These are phyloP conservation scores for Heliosperma pusillum DNA, from an alignment of 148 eudicot species.

Conservation along the genomic window DNA sequence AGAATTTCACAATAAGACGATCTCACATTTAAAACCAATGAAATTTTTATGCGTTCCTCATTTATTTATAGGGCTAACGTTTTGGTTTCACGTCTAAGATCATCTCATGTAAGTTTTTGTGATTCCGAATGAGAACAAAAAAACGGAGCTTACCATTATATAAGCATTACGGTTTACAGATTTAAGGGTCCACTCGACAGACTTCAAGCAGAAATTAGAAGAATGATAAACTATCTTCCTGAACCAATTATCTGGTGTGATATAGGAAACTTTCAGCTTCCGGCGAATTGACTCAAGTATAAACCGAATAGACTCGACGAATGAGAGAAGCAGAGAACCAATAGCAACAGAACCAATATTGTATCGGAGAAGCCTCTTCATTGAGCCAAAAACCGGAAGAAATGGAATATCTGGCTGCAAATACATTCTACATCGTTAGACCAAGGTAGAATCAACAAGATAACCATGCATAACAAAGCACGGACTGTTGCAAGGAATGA, in stretches of 20 bases:
- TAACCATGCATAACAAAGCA: not conserved
- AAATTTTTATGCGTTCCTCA: too few species aligned
- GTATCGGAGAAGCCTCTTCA: conserved; percentile 81
- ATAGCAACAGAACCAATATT: conserved; percentile 84
- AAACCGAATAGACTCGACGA: conserved; percentile 69
- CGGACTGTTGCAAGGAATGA: not conserved
- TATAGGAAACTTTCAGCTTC: conserved; percentile 59
- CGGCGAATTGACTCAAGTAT: conserved; percentile 83
- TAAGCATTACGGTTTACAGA: conserved; percentile 92
- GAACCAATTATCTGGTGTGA: conserved; percentile 57
- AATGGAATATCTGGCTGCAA: conserved; percentile 75
- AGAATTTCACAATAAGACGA: not conserved
- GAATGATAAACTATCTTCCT: conserved; percentile 52
- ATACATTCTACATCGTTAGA: conserved; percentile 13
- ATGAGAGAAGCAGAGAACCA: conserved; percentile 78
- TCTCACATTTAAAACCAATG: too few species aligned
- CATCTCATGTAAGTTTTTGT: too few species aligned
- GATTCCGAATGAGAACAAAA: not conserved
- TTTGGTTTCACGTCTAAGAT: too few species aligned
- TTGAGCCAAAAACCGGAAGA: conserved; percentile 88
- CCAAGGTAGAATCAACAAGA: not conserved
- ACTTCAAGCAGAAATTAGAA: conserved; percentile 52
- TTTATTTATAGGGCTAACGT: too few species aligned
- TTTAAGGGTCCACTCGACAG: conserved; percentile 77
- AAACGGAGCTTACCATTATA: conserved; percentile 60